Conservation (phyloP, 257 asterid species). For the Nicotiana noctiflora region DNA sequence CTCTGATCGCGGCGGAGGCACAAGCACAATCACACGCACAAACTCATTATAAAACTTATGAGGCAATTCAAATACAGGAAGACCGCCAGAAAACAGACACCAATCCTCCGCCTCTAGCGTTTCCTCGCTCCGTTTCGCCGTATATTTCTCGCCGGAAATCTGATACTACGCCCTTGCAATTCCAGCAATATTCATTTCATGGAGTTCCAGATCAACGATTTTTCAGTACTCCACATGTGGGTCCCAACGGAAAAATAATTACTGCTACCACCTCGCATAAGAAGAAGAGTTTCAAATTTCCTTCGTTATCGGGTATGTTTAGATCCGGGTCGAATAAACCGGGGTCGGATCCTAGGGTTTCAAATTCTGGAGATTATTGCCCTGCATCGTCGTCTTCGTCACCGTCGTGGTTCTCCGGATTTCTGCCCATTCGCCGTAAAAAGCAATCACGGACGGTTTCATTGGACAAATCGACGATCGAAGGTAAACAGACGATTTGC, state of each 20-base stretch:
- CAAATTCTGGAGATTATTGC: constrained; percentile 18
- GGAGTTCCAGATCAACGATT: constrained; percentile 21
- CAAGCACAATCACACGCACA: constrained; percentile 13
- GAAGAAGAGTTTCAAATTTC: constrained; percentile 18
- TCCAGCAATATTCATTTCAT: not conserved
- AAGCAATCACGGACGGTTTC: constrained; percentile 46
- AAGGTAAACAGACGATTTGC: constrained; percentile 17
- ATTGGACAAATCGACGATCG: constrained; percentile 29
- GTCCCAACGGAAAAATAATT: constrained; percentile 13
- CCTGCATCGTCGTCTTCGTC: constrained; percentile 22
- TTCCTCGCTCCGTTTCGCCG: constrained; percentile 43
- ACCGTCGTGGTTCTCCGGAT: constrained; percentile 44
- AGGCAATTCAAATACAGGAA: constrained; percentile 13
- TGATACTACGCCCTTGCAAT: constrained; percentile 11
- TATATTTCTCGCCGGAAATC: constrained; percentile 39
- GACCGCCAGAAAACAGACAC: constrained; percentile 32
- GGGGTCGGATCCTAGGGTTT: constrained; percentile 13
- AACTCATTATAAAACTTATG: constrained; percentile 6
- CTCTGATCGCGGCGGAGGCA: constrained; percentile 47
- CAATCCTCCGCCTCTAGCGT: constrained; percentile 16
- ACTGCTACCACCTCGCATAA: not conserved
- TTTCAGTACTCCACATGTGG: constrained; percentile 34
- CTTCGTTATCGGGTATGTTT: constrained; percentile 21
- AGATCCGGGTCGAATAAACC: constrained; percentile 25
- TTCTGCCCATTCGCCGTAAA: constrained; percentile 37